Evolutionary conservation across 2,329 filamentous ascomycete genomes (phyloP).

Genomic region (Escovopsis sp.): DNA sequence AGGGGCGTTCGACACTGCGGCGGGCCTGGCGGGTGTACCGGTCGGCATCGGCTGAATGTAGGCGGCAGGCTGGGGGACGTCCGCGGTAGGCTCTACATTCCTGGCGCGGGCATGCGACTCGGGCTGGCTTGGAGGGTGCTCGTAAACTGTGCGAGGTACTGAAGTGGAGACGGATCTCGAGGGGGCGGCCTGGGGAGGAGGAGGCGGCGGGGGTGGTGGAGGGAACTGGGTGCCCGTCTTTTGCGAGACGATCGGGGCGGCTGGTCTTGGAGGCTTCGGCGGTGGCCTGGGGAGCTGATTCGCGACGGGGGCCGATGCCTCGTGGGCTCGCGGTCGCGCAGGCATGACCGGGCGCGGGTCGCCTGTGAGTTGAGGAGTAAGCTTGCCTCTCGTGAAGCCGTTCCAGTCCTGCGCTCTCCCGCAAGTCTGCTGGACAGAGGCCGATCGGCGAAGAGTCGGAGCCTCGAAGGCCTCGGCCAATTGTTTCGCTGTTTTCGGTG

Average conservation of each 20-base stretch:
- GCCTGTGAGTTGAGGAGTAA: constrained; percentile 26
- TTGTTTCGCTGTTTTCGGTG: constrained; percentile 10
- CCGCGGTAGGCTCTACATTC: constrained; percentile 22
- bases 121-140: constrained; percentile 10
- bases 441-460: constrained; percentile 36
- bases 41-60: too few relatives aligned
- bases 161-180: constrained; percentile 18
- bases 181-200: background rate
- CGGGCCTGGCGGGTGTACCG: constrained; percentile 4
- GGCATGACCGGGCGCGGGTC: constrained; percentile 35
- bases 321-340: constrained; percentile 26
- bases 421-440: constrained; percentile 21
- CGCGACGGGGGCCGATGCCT: constrained; percentile 7
- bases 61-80: constrained; percentile 1
- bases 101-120: constrained; percentile 18
- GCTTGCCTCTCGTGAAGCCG: constrained; percentile 20
- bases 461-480: constrained; percentile 28
- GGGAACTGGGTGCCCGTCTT: constrained; percentile 6
- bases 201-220: constrained; percentile 3
- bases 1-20: constrained; percentile 6
- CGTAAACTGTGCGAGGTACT: constrained; percentile 12
- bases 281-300: constrained; percentile 15
- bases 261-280: constrained; percentile 30
- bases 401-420: constrained; percentile 31
- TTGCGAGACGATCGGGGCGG: constrained; percentile 11